Base-by-base conservation (phyloP, 164 flowering plant species). In the Berberis vulgaris region DNA sequence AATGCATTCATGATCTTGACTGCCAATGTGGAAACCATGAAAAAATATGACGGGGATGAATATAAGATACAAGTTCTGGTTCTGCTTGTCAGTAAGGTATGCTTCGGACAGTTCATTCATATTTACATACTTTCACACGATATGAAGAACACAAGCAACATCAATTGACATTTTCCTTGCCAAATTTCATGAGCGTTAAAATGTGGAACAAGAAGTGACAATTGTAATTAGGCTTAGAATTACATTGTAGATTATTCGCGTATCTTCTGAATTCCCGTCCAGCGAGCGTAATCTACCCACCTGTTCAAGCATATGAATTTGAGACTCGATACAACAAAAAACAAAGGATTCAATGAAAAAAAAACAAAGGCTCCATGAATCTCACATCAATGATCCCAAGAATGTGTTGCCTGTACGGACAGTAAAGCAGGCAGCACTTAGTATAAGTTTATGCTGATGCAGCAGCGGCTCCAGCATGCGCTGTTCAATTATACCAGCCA, bases 211-310 rank as follows among this genome's bases (percentile, higher is more conserved):
- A 26, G 26, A 26, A 26, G 26, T 26, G 26, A 26, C 26, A 26
- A 26, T 26, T 26, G 26, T 26, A 26, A 26, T 26, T 0, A 0
- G 26, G 26, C 26, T 26, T 26, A 26, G 54, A 52, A 26, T 9
- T 52, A 4, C 54, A 1, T 7, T 10, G 54, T 10, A 0, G 10
- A 1, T 26, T 52, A 52, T 52, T 83, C 77, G 4, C 54, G 54
- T 2, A 68, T 63, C 75, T 80, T 87, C 69, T 93, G 98, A 63
- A 93, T 80, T 49, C 98, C 98, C n/a, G 80, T 54, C 90, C 85
- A 88, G 3, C 92, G 91, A 2, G 90, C 98, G 73, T 80, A 93
- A 72, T 93, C 98, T 72, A 93, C 98, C 98, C 97, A 90, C 88
- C 98, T 93, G 85, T 60, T 63, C 52, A 70, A 44, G 73, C 1